Evolutionary conservation across 441 rosid genomes (phyloP).

Genomic region (Metrosideros polymorpha): DNA sequence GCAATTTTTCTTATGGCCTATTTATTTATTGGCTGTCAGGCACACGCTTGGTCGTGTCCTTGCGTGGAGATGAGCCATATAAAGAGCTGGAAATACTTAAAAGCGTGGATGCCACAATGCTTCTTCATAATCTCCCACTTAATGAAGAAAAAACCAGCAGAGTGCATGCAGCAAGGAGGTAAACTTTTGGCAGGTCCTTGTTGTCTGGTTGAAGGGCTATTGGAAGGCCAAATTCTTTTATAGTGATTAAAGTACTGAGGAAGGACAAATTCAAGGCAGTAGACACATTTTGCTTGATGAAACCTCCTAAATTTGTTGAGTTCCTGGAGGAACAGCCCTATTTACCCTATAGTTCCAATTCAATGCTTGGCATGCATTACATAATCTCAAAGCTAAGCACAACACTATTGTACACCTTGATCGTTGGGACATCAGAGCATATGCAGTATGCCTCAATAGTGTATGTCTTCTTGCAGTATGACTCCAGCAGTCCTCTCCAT

Average conservation of each 20-base stretch:
- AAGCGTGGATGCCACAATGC: constrained; percentile 62
- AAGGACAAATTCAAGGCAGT: background rate
- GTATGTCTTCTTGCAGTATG: too few relatives aligned
- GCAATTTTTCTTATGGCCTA: background rate
- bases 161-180: constrained; percentile 97
- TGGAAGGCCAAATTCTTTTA: background rate
- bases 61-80: constrained; percentile 73
- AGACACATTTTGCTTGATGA: background rate
- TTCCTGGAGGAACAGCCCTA: background rate
- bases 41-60: constrained; percentile 75
- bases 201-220: background rate
- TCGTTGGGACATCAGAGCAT: background rate
- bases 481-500: background rate
- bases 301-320: background rate
- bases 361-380: background rate
- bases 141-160: constrained; percentile 70
- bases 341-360: background rate
- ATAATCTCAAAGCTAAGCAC: background rate
- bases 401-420: background rate
- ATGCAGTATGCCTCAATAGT: background rate
- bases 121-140: constrained; percentile 70
- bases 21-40: constrained; percentile 27
- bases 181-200: background rate
- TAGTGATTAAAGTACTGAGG: background rate
- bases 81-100: constrained; percentile 74